Evolutionary conservation across 306 rosid species (phyloP).

Genomic region (Prunus dulcis): DNA sequence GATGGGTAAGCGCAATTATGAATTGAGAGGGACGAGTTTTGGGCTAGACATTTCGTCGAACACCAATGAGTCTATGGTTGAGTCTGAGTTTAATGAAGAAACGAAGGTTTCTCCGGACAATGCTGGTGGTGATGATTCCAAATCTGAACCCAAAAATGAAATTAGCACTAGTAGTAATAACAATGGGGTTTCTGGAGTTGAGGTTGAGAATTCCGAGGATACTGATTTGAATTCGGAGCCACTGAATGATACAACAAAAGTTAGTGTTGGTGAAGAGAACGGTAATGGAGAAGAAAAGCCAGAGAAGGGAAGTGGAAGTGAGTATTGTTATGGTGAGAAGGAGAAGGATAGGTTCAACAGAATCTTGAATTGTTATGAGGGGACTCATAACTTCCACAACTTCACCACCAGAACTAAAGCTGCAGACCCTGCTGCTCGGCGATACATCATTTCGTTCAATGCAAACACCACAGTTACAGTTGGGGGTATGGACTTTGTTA

Average conservation of each 20-base stretch:
- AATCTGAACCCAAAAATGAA: not conserved
- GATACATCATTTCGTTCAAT: slow-evolving; percentile 69
- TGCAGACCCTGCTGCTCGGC: slow-evolving; percentile 69
- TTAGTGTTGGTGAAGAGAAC: slow-evolving; percentile 28
- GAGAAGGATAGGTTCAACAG: slow-evolving; percentile 71
- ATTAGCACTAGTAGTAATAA: not conserved
- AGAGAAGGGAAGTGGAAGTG: slow-evolving; percentile 38
- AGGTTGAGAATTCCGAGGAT: slow-evolving; percentile 20
- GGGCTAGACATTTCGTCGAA: slow-evolving; percentile 42
- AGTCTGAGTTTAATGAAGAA: slow-evolving; percentile 29
- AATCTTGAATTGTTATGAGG: slow-evolving; percentile 62
- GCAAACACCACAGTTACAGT: slow-evolving; percentile 49
- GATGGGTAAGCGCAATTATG: slow-evolving; percentile 57
- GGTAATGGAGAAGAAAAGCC: slow-evolving; percentile 35
- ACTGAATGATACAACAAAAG: slow-evolving; percentile 20
- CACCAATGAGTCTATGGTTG: slow-evolving; percentile 12
- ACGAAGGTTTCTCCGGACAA: slow-evolving; percentile 4
- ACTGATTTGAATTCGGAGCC: slow-evolving; percentile 29
- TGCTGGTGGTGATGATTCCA: not conserved
- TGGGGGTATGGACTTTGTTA: slow-evolving; percentile 73
- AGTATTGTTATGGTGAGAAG: slow-evolving; percentile 62
- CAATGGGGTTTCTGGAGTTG: slow-evolving; percentile 26
- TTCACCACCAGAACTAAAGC: slow-evolving; percentile 95
- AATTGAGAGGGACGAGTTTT: slow-evolving; percentile 33
- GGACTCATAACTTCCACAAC: slow-evolving; percentile 93